These are phyloP conservation scores for Blepharisma undulans DNA, from an alignment of 169 alveolate species.

Conservation along the genomic window DNA sequence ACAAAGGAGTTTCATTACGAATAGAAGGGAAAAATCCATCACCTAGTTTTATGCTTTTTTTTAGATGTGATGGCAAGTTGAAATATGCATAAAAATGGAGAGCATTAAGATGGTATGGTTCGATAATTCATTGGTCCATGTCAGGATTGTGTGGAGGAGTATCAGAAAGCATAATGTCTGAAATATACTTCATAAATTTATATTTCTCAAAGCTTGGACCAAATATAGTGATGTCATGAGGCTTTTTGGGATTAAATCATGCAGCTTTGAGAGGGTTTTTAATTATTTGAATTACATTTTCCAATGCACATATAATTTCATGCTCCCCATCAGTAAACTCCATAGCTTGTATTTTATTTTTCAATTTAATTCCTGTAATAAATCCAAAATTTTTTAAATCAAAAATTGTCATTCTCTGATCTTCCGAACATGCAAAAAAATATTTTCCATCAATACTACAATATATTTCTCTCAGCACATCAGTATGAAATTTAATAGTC, in stretches of 20 bases:
- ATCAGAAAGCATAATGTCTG: background rate
- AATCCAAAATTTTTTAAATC: background rate
- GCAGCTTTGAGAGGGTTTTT: background rate
- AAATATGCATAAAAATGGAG: conserved; percentile 14
- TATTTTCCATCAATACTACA: background rate
- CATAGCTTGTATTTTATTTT: background rate
- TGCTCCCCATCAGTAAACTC: background rate
- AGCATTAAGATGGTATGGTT: background rate
- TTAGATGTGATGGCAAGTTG: background rate
- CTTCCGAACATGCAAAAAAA: background rate
- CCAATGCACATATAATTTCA: background rate
- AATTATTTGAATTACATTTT: background rate
- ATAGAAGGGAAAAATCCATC: background rate
- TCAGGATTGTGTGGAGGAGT: background rate
- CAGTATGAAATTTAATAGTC: background rate
- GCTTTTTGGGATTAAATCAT: background rate
- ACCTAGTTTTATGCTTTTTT: background rate
- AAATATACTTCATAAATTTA: background rate
- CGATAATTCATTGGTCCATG: background rate
- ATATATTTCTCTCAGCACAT: background rate
- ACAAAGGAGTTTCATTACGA: background rate
- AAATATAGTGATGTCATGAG: background rate
- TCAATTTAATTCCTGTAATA: background rate
- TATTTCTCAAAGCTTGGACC: background rate
- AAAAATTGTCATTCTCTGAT: background rate